These are phyloP conservation scores for Hypsizygus ulmarius DNA, from an alignment of 1,284 basidiomycete genomes.

Conservation along the genomic window DNA sequence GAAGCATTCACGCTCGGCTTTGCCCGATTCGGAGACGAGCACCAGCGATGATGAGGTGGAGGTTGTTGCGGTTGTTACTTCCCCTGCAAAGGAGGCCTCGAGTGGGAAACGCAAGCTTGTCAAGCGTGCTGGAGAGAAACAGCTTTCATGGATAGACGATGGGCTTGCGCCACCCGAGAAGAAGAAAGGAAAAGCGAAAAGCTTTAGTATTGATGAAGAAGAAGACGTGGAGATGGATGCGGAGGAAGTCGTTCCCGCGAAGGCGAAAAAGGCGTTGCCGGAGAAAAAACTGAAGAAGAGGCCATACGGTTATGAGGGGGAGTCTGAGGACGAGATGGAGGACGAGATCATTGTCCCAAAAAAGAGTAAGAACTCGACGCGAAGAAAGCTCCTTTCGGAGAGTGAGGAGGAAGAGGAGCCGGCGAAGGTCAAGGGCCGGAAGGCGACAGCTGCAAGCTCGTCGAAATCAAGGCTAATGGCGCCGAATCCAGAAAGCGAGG, in stretches of 20 bases:
- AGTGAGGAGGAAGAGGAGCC: conserved; percentile 4
- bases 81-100: too few relatives aligned
- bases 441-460: not conserved
- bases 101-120: not conserved
- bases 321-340: not conserved
- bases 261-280: not conserved
- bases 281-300: conserved; percentile 1
- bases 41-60: conserved; percentile 7
- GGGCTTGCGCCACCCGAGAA: not conserved
- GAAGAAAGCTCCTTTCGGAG: not conserved
- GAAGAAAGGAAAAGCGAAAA: conserved; percentile 16
- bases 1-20: conserved; percentile 1
- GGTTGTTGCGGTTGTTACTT: not conserved
- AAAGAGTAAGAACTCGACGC: conserved; percentile 4
- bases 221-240: not conserved
- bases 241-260: not conserved
- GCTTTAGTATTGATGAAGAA: conserved; percentile 15
- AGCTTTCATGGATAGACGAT: not conserved
- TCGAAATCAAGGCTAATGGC: not conserved
- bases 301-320: conserved; percentile 4
- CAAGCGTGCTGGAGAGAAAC: not conserved
- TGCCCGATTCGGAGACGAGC: not conserved
- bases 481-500: not conserved
- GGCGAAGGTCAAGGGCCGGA: conserved; percentile 3
- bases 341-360: not conserved